Evolutionary conservation across 257 asterid species (phyloP).

Genomic region (Nicotiana attenuata): DNA sequence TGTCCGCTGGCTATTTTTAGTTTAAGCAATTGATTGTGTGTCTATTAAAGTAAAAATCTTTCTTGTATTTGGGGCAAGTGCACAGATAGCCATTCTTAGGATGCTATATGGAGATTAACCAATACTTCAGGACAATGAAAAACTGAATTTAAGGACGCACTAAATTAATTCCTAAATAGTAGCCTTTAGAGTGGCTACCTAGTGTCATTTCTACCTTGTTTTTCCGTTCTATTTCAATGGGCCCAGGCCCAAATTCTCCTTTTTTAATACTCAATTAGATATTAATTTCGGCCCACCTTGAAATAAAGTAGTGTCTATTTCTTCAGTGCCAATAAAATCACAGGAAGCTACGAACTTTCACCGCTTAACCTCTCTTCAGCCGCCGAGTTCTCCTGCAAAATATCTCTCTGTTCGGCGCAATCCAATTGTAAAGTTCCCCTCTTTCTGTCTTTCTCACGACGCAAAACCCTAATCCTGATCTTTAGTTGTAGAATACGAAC

Average conservation of each 20-base stretch:
- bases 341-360: background rate
- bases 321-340: background rate
- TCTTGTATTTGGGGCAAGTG: too few species aligned
- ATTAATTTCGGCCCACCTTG: background rate
- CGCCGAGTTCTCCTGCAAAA: background rate
- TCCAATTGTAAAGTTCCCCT: background rate
- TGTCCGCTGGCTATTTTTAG: too few species aligned
- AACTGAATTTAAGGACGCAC: too few species aligned
- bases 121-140: too few species aligned
- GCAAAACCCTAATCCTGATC: background rate
- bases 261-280: background rate
- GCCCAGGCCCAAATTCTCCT: background rate
- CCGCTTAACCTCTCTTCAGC: background rate
- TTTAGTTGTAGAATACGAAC: background rate
- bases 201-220: too few species aligned
- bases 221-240: too few species aligned
- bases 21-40: too few species aligned
- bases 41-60: too few species aligned
- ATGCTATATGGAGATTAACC: too few species aligned
- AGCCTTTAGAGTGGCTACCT: too few species aligned
- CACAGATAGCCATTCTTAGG: too few species aligned
- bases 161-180: too few species aligned
- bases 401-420: background rate
- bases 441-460: background rate
- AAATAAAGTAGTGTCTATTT: background rate